Conservation (phyloP, 176 grass and related monocot genomes). For the Triticum timopheevii region DNA sequence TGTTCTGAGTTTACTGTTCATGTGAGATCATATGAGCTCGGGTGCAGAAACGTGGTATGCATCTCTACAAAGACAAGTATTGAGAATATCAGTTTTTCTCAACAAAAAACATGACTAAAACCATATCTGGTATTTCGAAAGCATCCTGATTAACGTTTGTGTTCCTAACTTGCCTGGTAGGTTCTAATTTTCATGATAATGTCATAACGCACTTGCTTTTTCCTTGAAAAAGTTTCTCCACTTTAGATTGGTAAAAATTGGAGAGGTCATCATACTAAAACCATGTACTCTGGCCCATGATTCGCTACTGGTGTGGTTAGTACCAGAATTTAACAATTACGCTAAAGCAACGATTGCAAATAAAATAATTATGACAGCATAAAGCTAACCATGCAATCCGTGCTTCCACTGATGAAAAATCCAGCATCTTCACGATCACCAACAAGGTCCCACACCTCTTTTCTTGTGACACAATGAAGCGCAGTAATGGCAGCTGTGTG, state of each 20-base stretch:
- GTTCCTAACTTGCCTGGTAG: neutral
- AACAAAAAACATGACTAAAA: conserved; percentile 5
- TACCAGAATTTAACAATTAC: conserved; percentile 25
- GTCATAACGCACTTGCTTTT: conserved; percentile 16
- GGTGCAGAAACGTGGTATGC: neutral
- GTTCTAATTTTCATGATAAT: conserved; percentile 7
- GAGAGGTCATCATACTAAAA: neutral
- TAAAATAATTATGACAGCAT: neutral
- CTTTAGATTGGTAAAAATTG: conserved; percentile 11
- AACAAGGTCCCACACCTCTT: conserved; percentile 99
- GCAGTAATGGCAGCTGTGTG: conserved; percentile 93
- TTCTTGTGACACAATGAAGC: conserved; percentile 91
- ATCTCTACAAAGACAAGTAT: neutral
- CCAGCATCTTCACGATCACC: conserved; percentile 99
- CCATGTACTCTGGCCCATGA: conserved; percentile 10
- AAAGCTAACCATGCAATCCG: conserved; percentile 78
- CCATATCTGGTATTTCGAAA: conserved; percentile 11
- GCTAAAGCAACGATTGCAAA: conserved; percentile 18
- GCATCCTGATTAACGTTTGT: neutral
- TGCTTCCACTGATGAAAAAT: conserved; percentile 99
- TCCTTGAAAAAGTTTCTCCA: neutral
- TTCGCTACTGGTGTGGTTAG: neutral
- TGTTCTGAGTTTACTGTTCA: neutral
- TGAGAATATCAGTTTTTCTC: conserved; percentile 15
- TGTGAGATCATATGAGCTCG: neutral